Base-by-base conservation (phyloP, 805 yeast genomes). In the Blastobotrys mokoenaii region DNA sequence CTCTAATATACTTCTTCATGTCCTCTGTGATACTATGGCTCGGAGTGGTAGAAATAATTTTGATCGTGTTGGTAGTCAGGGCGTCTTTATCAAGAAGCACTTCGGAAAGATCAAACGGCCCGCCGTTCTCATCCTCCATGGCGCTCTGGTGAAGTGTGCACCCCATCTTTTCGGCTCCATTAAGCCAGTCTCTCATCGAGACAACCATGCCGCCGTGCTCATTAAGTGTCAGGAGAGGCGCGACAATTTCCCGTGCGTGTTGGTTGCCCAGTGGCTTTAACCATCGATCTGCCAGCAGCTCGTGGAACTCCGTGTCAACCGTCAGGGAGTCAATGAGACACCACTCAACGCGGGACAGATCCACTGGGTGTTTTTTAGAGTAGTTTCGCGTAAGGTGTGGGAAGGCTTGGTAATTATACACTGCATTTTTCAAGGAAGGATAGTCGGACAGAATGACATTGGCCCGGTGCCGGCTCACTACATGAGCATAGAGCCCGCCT, bases 141-240 rank as follows among this genome's bases (percentile, higher is more conserved):
- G 58, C 51, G n/a, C 53, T 41, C 16, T 49, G 53, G 8, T 44
- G 35, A 2, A 53, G 11, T 1, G 33, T 56, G 39, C 77, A 70
- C 3, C 85, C 84, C 45, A 82, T 56, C 40, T 76, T 75, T 16
- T 81, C 84, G 45, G 76, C 76, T 3, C 76, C 76, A 2, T 86
- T 88, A 12, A 89, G 67, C 87, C 96, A 90, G 62, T 93, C 99
- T 52, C 95, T 73, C 73, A 88, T 76, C 1, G 97, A 79, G 5
- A 93, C 79, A 10, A 89, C 88, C 77, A 90, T 85, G 2, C 99
- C 99, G 30, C 98, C 98, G 57, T 88, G 94, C 59, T 93, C 98
- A 51, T 84, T 78, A 41, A 93, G 67, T 0, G 96, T 84, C 38
- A 93, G 69, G 70, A 93, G 75, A 0, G 99, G 99, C 0, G 95